phyloP scores from a whole-genome alignment of 805 yeast genomes.

The Saturnispora dispora region DNA sequence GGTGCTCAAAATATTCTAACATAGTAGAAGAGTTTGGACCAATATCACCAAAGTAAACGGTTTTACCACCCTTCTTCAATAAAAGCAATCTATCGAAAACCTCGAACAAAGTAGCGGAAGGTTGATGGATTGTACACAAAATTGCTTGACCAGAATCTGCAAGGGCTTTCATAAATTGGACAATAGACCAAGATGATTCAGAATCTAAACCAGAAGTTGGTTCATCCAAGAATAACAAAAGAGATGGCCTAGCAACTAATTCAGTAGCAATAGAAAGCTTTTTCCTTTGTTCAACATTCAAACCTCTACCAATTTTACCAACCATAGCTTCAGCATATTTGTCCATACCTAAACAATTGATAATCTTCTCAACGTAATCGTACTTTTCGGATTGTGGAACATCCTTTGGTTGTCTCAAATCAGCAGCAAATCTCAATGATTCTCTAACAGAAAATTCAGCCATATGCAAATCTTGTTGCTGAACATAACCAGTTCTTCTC shows the following conservation, averaged over 20 bases:
- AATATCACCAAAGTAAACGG: constrained; percentile 46
- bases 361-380: constrained; percentile 36
- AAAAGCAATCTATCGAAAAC: constrained; percentile 36
- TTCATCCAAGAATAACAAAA: constrained; percentile 47
- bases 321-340: constrained; percentile 43
- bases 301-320: constrained; percentile 38
- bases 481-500: constrained; percentile 47
- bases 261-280: constrained; percentile 47
- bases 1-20: constrained; percentile 37
- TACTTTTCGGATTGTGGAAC: constrained; percentile 31
- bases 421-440: constrained; percentile 40
- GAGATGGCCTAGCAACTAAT: constrained; percentile 44
- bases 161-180: constrained; percentile 39
- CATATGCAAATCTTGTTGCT: constrained; percentile 46
- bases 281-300: constrained; percentile 47
- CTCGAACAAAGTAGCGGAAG: constrained; percentile 37
- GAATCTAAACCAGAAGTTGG: constrained; percentile 54
- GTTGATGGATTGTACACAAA: constrained; percentile 47
- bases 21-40: constrained; percentile 37
- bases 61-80: constrained; percentile 43
- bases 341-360: constrained; percentile 33
- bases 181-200: constrained; percentile 49
- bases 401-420: constrained; percentile 36
- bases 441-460: constrained; percentile 45
- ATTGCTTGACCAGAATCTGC: constrained; percentile 47